Conservation (phyloP, 148 eudicot species). For the Agrostemma githago region DNA sequence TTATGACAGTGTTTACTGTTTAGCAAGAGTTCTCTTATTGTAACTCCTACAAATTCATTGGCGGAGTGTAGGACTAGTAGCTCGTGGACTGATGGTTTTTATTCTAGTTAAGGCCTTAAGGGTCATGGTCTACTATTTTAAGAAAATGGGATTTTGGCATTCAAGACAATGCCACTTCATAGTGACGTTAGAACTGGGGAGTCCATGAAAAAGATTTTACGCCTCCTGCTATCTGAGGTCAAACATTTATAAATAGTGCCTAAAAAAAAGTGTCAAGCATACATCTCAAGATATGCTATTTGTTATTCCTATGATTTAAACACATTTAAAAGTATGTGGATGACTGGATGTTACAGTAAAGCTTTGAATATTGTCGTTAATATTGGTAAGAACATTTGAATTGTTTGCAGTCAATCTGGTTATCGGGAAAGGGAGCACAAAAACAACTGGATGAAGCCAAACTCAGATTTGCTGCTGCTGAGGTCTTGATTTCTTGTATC, state of each 20-base stretch:
- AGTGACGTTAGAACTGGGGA: not conserved
- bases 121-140: not conserved
- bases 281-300: not conserved
- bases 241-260: not conserved
- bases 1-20: not conserved
- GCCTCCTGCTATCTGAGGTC: not conserved
- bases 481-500: constrained; percentile 47
- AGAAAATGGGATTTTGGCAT: not conserved
- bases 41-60: not conserved
- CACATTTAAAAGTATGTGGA: not conserved
- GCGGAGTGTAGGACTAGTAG: not conserved
- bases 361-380: not conserved
- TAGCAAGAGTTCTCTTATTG: not conserved
- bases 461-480: constrained; percentile 96
- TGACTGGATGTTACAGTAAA: not conserved
- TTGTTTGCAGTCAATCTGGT: constrained; percentile 88
- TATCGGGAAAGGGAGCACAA: constrained; percentile 67
- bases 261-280: not conserved
- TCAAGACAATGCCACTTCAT: not conserved
- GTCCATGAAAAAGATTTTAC: not conserved
- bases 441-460: constrained; percentile 94
- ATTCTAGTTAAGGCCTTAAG: constrained; percentile 1
- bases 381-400: not conserved
- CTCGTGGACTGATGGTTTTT: not conserved
- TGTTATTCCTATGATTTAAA: not conserved